Percentiles rank a stretch among this genome's conserved stretches.
These are phyloP conservation scores for Cylindricascospora bacillispora DNA, from an alignment of 1,139 yeast genomes.

Conservation along the genomic window DNA sequence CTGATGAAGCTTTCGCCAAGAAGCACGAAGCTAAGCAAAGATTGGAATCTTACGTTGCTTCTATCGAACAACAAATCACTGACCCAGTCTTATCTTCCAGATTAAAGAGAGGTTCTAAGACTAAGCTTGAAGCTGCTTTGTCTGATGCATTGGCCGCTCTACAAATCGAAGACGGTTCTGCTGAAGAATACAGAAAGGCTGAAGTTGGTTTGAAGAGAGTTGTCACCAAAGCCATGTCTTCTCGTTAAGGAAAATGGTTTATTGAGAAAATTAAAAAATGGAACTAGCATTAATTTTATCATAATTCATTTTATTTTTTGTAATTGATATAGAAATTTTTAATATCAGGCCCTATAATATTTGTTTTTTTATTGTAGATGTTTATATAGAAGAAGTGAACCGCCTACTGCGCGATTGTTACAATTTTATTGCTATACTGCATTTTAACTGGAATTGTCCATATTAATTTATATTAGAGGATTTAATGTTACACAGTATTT, in stretches of 20 bases:
- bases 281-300: too few species aligned
- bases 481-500: too few species aligned
- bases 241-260: too few species aligned
- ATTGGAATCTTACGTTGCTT: slow-evolving; percentile 94
- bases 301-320: too few species aligned
- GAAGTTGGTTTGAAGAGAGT: slow-evolving; percentile 96
- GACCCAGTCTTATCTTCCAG: slow-evolving; percentile 96
- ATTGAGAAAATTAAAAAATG: slow-evolving; percentile 1
- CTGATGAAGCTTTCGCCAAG: slow-evolving; percentile 98
- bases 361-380: not conserved
- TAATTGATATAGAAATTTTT: slow-evolving; percentile 1
- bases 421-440: too few species aligned
- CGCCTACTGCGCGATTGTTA: too few species aligned
- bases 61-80: slow-evolving; percentile 89
- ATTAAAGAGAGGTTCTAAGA: slow-evolving; percentile 93
- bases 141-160: slow-evolving; percentile 95
- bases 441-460: too few species aligned
- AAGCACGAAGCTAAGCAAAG: slow-evolving; percentile 98
- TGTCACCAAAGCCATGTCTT: slow-evolving; percentile 95
- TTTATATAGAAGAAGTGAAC: too few species aligned
- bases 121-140: slow-evolving; percentile 92
- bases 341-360: not conserved
- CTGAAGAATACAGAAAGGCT: slow-evolving; percentile 97
- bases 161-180: slow-evolving; percentile 87
- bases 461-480: too few species aligned